Evolutionary conservation across 2,329 filamentous ascomycete species (phyloP), one percentile per base, ranked within the genome.

Genomic region (Stachybotrys echinatus): DNA sequence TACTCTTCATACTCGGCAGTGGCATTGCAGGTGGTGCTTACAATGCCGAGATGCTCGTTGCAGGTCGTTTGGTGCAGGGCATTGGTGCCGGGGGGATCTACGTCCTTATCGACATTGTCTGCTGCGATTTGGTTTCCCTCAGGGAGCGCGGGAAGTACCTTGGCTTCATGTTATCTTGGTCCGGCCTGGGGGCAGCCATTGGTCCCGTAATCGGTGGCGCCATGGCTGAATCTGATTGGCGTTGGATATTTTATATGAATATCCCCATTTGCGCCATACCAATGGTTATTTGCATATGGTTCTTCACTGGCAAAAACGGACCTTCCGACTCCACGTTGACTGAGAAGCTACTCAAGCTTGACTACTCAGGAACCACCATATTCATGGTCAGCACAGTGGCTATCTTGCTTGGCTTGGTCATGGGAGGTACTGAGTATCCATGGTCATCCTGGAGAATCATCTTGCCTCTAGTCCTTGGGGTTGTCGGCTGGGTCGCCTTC

Each of bases 391-490:
- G 65, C 1, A 61, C 66, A 2, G 62, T 69, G 1, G 55, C 50
- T 19, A 27, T 57, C 12, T 38, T 55, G 20, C 48, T 68, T 14
- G 55, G 69, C 5, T 59, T 77, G 14, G 69, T 65, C n/a, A 71
- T 61, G 21, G 74, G 66, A 18, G 74, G 73, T 5, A 61, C 70
- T 3, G 18, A 20, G 0, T 61, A 71, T 38, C 54, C 69, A 0
- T 77, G 75, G 74, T 59, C 58, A 2, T 62, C 64, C 19, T 58
- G 55, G 50, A 55, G 59, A 2, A 62, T 73, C 14, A 48, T 77
- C 6, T 55, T 64, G 0, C 73, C 74, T 3, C 58, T 79, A 5
- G 48, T 75, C 4, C 39, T 76, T 1, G 73, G 75, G 2, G 48
- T 66, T 21, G 46, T 60, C n/a, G 52, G 54, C 8, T 52, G 64